These are phyloP conservation scores for Jamesozyma rosinii DNA, from an alignment of 805 yeast species.

Conservation along the genomic window DNA sequence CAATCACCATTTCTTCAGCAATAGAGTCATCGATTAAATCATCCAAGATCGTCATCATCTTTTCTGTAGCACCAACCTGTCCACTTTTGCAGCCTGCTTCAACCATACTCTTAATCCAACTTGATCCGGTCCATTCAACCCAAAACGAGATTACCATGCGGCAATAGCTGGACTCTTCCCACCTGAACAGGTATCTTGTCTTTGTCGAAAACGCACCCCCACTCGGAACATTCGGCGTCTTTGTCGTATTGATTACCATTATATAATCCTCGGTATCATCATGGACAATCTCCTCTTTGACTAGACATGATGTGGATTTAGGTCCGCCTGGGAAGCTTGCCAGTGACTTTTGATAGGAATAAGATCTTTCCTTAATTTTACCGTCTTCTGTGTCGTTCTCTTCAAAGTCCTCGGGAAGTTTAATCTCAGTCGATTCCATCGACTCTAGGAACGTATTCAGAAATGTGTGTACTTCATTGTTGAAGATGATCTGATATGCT, in stretches of 20 bases:
- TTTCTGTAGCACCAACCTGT: slow-evolving; percentile 54
- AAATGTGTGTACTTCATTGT: slow-evolving; percentile 41
- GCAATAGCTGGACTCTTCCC: slow-evolving; percentile 63
- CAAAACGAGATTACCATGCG: slow-evolving; percentile 55
- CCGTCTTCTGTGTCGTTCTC: slow-evolving; percentile 32
- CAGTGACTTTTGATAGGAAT: slow-evolving; percentile 63
- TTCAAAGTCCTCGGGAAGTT: slow-evolving; percentile 30
- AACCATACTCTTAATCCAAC: slow-evolving; percentile 86
- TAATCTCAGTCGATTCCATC: slow-evolving; percentile 31
- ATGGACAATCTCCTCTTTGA: slow-evolving; percentile 56
- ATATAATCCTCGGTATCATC: slow-evolving; percentile 43
- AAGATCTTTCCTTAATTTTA: slow-evolving; percentile 33
- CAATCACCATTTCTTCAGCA: neutral
- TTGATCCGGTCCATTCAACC: slow-evolving; percentile 81
- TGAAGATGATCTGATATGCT: slow-evolving; percentile 69
- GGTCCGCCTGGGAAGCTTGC: slow-evolving; percentile 77
- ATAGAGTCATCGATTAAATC: slow-evolving; percentile 19
- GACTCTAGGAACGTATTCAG: slow-evolving; percentile 35
- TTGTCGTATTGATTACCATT: slow-evolving; percentile 51
- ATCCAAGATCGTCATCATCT: slow-evolving; percentile 30
- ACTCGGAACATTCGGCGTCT: slow-evolving; percentile 92
- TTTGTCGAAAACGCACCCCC: slow-evolving; percentile 73
- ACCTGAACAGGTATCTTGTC: slow-evolving; percentile 61
- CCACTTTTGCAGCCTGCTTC: slow-evolving; percentile 81
- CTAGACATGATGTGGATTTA: slow-evolving; percentile 69